Evolutionary conservation across 495 filamentous ascomycete genomes (phyloP).

Genomic region (Evansstolkia leycettana): DNA sequence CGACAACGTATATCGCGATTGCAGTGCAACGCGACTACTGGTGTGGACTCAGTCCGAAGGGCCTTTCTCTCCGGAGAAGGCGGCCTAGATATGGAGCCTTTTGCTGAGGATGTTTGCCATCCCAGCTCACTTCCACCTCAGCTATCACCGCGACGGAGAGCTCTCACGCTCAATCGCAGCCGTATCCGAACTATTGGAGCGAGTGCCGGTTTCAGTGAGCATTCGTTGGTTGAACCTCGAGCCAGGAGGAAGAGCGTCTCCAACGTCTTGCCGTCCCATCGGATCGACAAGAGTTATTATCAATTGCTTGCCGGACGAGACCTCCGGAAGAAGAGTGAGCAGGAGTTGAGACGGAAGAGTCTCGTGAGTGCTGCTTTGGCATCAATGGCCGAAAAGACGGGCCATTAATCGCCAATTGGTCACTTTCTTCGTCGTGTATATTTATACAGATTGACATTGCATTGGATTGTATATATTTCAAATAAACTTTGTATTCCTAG

Average conservation of each 20-base stretch:
- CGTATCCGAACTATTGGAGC: conserved; percentile 13
- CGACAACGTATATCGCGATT: conserved; percentile 32
- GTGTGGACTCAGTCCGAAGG: conserved; percentile 25
- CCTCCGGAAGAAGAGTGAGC: conserved; percentile 26
- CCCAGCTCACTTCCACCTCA: conserved; percentile 31
- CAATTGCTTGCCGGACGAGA: conserved; percentile 12
- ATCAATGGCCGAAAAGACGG: conserved; percentile 14
- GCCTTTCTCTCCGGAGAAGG: conserved; percentile 18
- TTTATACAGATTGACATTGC: too few relatives aligned
- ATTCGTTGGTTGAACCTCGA: conserved; percentile 3
- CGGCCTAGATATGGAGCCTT: conserved; percentile 2
- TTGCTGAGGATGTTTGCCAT: conserved; percentile 26
- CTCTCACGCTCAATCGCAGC: conserved; percentile 14
- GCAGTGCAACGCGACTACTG: conserved; percentile 23
- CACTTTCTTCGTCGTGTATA: too few relatives aligned
- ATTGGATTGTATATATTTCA: too few relatives aligned
- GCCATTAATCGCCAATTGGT: too few relatives aligned
- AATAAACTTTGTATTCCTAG: too few relatives aligned
- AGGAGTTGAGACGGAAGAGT: conserved; percentile 30
- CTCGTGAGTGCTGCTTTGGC: conserved; percentile 33
- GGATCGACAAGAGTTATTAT: conserved; percentile 30
- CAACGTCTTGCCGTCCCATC: conserved; percentile 12
- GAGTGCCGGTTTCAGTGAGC: conserved; percentile 1
- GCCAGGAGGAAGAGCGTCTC: conserved; percentile 21
- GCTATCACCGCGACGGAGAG: conserved; percentile 18